Evolutionary conservation across 768 basidiomycete genomes (phyloP).

Genomic region (Suillus americanus): DNA sequence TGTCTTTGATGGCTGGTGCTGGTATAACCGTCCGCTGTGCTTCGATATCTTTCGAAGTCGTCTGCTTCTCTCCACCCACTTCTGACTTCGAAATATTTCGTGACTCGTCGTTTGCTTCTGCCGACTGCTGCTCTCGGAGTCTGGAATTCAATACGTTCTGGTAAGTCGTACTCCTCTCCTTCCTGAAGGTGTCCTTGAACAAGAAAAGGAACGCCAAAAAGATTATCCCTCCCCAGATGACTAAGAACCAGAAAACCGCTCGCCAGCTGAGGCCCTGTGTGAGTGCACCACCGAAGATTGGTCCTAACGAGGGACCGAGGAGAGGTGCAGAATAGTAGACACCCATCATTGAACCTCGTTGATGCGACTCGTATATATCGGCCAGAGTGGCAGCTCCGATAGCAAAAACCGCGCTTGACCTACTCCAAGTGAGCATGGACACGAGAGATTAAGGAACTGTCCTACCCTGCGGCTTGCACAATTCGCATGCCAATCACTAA

Average conservation of each 20-base stretch:
- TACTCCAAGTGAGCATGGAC: slow-evolving; percentile 19
- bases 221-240: slow-evolving; percentile 55
- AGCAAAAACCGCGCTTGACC: slow-evolving; percentile 64
- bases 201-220: slow-evolving; percentile 55
- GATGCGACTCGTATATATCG: slow-evolving; percentile 73
- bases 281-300: slow-evolving; percentile 68
- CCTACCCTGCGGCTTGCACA: slow-evolving; percentile 63
- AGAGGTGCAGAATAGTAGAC: slow-evolving; percentile 81
- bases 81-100: slow-evolving; percentile 5
- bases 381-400: slow-evolving; percentile 80
- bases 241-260: slow-evolving; percentile 81
- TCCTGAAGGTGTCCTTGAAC: slow-evolving; percentile 82
- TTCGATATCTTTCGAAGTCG: slow-evolving; percentile 23
- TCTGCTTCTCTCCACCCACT: neutral
- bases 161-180: slow-evolving; percentile 79
- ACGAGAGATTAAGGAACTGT: neutral
- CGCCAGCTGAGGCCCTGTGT: slow-evolving; percentile 76
- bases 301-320: slow-evolving; percentile 66
- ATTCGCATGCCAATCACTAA: slow-evolving; percentile 66
- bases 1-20: slow-evolving; percentile 25
- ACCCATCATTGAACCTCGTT: slow-evolving; percentile 82
- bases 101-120: slow-evolving; percentile 18
- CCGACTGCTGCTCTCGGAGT: slow-evolving; percentile 25
- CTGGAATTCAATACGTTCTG: slow-evolving; percentile 59
- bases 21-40: slow-evolving; percentile 9